Evolutionary conservation across 768 basidiomycete genomes (phyloP).

Genomic region (Dendrothele bispora): DNA sequence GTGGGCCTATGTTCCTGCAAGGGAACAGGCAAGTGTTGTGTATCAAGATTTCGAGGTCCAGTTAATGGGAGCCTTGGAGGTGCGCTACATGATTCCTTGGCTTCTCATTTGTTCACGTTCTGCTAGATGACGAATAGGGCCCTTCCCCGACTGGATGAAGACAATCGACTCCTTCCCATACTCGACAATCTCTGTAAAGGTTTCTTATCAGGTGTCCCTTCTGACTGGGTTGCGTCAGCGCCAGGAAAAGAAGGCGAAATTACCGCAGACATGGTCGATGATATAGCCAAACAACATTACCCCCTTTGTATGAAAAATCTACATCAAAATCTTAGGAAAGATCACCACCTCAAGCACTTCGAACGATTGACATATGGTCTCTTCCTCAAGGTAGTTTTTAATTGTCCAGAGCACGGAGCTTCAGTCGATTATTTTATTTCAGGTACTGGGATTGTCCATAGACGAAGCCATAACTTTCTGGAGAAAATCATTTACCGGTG

Average conservation of each 20-base stretch:
- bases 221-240: slow-evolving; percentile 69
- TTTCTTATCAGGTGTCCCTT: slow-evolving; percentile 87
- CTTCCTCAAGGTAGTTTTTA: slow-evolving; percentile 80
- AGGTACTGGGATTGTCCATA: slow-evolving; percentile 91
- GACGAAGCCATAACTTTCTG: slow-evolving; percentile 95
- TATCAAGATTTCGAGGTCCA: slow-evolving; percentile 80
- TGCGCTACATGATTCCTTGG: slow-evolving; percentile 28
- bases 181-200: slow-evolving; percentile 91
- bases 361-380: slow-evolving; percentile 89
- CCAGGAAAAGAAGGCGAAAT: slow-evolving; percentile 62
- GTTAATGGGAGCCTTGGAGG: slow-evolving; percentile 76
- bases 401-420: not conserved
- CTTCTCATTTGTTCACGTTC: slow-evolving; percentile 5
- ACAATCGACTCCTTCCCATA: slow-evolving; percentile 85
- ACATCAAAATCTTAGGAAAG: slow-evolving; percentile 73
- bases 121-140: slow-evolving; percentile 78
- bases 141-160: slow-evolving; percentile 91
- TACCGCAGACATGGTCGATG: slow-evolving; percentile 93
- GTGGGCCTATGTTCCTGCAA: slow-evolving; percentile 84
- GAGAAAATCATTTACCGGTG: slow-evolving; percentile 75
- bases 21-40: slow-evolving; percentile 81
- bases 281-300: slow-evolving; percentile 84
- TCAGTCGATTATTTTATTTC: slow-evolving; percentile 4
- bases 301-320: slow-evolving; percentile 94
- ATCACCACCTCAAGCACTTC: slow-evolving; percentile 90